These are phyloP conservation scores for Trichosporon asahii DNA, from an alignment of 1,284 basidiomycete species.

Conservation along the genomic window DNA sequence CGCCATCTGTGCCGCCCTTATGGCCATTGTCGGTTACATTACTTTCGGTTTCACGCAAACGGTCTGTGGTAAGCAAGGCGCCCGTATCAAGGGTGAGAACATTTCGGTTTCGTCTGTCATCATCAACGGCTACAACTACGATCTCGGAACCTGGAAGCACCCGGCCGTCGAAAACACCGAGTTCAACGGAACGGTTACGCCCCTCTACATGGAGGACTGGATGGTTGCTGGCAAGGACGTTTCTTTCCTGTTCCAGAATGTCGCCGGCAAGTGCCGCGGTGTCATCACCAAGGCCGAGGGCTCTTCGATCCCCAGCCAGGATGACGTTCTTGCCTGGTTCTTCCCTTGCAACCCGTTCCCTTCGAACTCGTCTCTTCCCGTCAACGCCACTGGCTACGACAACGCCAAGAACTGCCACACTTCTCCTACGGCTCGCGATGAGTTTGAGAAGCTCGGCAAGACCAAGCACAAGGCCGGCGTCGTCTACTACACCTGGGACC, in stretches of 20 bases:
- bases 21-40: constrained; percentile 93
- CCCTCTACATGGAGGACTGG: constrained; percentile 73
- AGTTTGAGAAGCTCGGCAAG: constrained; percentile 47
- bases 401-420: constrained; percentile 68
- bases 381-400: constrained; percentile 69
- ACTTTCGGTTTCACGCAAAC: constrained; percentile 98
- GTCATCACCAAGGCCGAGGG: constrained; percentile 66
- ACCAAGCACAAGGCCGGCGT: constrained; percentile 62
- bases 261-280: constrained; percentile 74
- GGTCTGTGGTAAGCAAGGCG: constrained; percentile 80
- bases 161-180: constrained; percentile 60
- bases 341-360: constrained; percentile 90
- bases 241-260: constrained; percentile 90
- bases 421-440: constrained; percentile 57
- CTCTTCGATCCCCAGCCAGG: constrained; percentile 62
- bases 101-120: constrained; percentile 80
- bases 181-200: constrained; percentile 77
- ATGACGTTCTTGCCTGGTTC: constrained; percentile 65
- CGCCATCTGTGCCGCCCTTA: constrained; percentile 70
- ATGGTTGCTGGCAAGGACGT: constrained; percentile 79
- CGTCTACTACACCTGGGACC: constrained; percentile 90
- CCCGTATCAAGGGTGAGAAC: constrained; percentile 69
- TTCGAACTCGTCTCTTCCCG: constrained; percentile 63
- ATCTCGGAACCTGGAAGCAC: constrained; percentile 81
- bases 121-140: constrained; percentile 90